These are phyloP conservation scores for Trametes versicolor DNA, from an alignment of 1,284 basidiomycete genomes.

Conservation along the genomic window DNA sequence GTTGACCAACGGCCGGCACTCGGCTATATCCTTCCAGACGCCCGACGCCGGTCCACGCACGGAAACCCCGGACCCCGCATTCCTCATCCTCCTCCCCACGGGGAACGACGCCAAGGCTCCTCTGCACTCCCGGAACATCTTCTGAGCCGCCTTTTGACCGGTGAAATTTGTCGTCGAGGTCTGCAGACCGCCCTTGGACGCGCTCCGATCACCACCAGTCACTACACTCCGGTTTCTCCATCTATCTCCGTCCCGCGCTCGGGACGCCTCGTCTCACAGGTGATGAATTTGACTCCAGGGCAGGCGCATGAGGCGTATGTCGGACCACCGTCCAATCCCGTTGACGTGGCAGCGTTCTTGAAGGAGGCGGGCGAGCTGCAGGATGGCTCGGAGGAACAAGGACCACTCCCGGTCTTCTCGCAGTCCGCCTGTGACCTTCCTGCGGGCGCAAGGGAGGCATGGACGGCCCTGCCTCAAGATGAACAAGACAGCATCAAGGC, in stretches of 20 bases:
- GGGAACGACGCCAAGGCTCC: constrained; percentile 24
- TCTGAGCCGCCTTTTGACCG: neutral
- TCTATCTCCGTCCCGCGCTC: neutral
- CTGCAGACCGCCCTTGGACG: constrained; percentile 15
- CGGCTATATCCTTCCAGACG: constrained; percentile 21
- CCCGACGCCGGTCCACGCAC: constrained; percentile 18
- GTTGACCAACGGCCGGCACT: constrained; percentile 6
- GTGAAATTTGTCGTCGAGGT: constrained; percentile 18
- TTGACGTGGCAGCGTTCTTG: constrained; percentile 42
- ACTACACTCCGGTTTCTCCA: constrained; percentile 3
- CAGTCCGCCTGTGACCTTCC: constrained; percentile 23
- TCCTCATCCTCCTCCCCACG: constrained; percentile 22
- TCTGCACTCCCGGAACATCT: constrained; percentile 10
- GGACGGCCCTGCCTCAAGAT: constrained; percentile 29
- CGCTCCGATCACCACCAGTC: constrained; percentile 7
- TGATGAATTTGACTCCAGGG: constrained; percentile 38
- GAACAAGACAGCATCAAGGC: constrained; percentile 35
- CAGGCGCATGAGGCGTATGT: constrained; percentile 46
- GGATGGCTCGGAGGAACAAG: constrained; percentile 21
- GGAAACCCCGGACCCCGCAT: constrained; percentile 24
- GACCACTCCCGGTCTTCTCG: constrained; percentile 22
- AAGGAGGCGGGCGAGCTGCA: constrained; percentile 32
- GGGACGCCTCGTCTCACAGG: neutral
- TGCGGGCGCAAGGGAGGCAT: constrained; percentile 24
- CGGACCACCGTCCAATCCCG: constrained; percentile 45